Percentiles rank a stretch among this genome's conserved stretches.
Evolutionary conservation across 2,329 filamentous ascomycete genomes (phyloP).

Genomic region (Fusarium albidum): DNA sequence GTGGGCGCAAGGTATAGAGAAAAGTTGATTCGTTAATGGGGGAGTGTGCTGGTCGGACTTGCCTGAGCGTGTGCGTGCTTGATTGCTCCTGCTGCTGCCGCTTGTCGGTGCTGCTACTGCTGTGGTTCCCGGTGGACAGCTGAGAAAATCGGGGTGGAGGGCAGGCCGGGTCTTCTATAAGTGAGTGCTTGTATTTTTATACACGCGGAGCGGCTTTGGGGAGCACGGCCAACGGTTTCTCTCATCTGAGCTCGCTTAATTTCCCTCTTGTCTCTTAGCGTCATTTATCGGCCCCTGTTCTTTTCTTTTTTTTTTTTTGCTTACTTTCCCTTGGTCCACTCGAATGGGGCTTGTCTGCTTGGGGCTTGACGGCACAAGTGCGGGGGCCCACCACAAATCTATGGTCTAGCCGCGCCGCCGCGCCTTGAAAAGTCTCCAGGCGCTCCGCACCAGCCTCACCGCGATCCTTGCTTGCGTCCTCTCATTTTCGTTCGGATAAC

Average conservation of each 20-base stretch:
- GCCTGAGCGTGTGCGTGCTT: slow-evolving; percentile 26
- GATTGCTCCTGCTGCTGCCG: slow-evolving; percentile 35
- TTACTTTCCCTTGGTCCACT: slow-evolving; percentile 32
- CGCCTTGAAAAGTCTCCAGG: slow-evolving; percentile 10
- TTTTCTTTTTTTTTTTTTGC: slow-evolving; percentile 21
- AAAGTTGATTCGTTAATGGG: slow-evolving; percentile 12
- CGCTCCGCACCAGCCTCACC: slow-evolving; percentile 32
- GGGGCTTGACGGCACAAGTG: slow-evolving; percentile 13
- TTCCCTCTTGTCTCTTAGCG: slow-evolving; percentile 48
- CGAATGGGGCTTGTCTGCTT: slow-evolving; percentile 28
- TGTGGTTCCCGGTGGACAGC: slow-evolving; percentile 39
- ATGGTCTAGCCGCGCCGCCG: slow-evolving; percentile 21
- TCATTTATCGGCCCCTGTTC: slow-evolving; percentile 35
- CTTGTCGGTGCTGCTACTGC: slow-evolving; percentile 24
- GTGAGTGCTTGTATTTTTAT: slow-evolving; percentile 56
- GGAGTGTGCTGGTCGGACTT: slow-evolving; percentile 21
- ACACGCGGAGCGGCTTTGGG: slow-evolving; percentile 46
- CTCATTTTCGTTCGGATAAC: background rate
- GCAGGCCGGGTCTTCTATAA: slow-evolving; percentile 55
- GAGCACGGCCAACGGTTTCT: slow-evolving; percentile 46
- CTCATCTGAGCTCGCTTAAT: slow-evolving; percentile 47
- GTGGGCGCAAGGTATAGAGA: slow-evolving; percentile 15
- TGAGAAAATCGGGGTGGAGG: slow-evolving; percentile 53
- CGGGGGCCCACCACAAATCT: slow-evolving; percentile 24
- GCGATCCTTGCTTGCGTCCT: slow-evolving; percentile 29